A percentile compares a stretch with the other conserved stretches of the same genome.
Conservation (phyloP, 495 filamentous ascomycete genomes). For the Rusavskia elegans region DNA sequence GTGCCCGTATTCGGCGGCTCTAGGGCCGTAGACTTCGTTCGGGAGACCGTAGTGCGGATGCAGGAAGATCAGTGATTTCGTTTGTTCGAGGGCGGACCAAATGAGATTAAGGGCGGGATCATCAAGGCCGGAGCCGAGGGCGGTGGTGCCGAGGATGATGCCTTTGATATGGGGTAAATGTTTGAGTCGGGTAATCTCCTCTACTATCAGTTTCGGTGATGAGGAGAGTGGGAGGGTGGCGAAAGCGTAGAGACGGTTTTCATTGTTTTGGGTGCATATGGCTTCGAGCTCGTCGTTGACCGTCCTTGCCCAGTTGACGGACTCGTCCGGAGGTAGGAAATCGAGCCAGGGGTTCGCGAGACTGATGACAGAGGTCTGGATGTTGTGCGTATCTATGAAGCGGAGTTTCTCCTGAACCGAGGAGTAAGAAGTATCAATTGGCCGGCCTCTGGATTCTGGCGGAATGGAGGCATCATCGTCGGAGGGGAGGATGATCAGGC, state of each 20-base stretch:
- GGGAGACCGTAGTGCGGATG: conserved; percentile 92
- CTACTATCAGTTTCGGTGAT: conserved; percentile 38
- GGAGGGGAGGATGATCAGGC: conserved; percentile 67
- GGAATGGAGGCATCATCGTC: conserved; percentile 35
- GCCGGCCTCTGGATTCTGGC: conserved; percentile 40
- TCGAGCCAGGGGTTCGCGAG: conserved; percentile 96
- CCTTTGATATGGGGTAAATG: conserved; percentile 55
- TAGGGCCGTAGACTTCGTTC: conserved; percentile 55
- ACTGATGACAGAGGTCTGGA: conserved; percentile 71
- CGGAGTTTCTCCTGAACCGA: conserved; percentile 55
- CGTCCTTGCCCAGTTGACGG: conserved; percentile 39
- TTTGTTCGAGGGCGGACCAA: conserved; percentile 49
- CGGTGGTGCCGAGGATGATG: conserved; percentile 75
- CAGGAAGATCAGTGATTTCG: conserved; percentile 54
- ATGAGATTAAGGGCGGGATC: conserved; percentile 56
- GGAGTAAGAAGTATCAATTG: conserved; percentile 59
- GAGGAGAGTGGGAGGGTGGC: conserved; percentile 67
- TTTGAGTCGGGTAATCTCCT: conserved; percentile 45
- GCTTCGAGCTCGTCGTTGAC: conserved; percentile 66
- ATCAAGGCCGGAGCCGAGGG: conserved; percentile 68
- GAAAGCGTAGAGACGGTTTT: conserved; percentile 59
- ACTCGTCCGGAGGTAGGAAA: conserved; percentile 50
- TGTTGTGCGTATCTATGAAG: conserved; percentile 77
- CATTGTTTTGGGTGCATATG: conserved; percentile 41
- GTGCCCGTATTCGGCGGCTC: conserved; percentile 64